Percentiles rank a stretch among this genome's conserved stretches.
phyloP scores from a whole-genome alignment of 2,329 filamentous ascomycete genomes.

The Fusarium euwallaceae region DNA sequence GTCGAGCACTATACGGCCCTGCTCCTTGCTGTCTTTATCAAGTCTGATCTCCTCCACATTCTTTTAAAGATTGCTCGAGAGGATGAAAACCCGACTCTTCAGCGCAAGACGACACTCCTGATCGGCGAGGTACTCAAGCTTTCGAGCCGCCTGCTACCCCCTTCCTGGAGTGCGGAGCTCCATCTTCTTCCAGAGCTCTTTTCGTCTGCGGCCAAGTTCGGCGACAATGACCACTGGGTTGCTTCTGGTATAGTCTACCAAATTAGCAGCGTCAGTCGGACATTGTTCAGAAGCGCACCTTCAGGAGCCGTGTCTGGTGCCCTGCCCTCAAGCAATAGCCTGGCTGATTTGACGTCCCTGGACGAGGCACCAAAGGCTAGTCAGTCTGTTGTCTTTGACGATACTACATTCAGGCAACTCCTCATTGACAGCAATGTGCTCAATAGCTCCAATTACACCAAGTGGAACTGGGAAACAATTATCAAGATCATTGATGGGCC shows the following conservation, averaged over 20 bases:
- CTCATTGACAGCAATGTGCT: constrained; percentile 86
- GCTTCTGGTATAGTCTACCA: constrained; percentile 95
- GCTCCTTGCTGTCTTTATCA: constrained; percentile 86
- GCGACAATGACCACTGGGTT: constrained; percentile 78
- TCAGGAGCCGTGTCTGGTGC: constrained; percentile 55
- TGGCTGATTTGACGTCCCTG: constrained; percentile 62
- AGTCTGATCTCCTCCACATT: constrained; percentile 77
- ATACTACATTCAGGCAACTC: constrained; percentile 74
- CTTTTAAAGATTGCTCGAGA: constrained; percentile 76
- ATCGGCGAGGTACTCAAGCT: constrained; percentile 93
- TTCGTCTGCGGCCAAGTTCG: constrained; percentile 78
- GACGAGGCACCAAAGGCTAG: constrained; percentile 70
- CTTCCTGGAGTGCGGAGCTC: constrained; percentile 83
- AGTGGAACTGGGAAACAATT: constrained; percentile 98
- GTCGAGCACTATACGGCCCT: constrained; percentile 95
- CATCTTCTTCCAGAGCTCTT: constrained; percentile 92
- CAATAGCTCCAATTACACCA: constrained; percentile 88
- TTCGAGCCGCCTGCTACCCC: constrained; percentile 86
- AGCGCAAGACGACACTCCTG: constrained; percentile 89
- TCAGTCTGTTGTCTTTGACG: constrained; percentile 64
- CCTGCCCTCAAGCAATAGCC: constrained; percentile 59
- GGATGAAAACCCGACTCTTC: constrained; percentile 76
- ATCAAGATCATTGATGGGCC: constrained; percentile 93
- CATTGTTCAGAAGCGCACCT: constrained; percentile 83
- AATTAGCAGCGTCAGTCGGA: constrained; percentile 96